Conservation (phyloP, 176 grass and related monocot genomes). For the Lolium multiflorum region DNA sequence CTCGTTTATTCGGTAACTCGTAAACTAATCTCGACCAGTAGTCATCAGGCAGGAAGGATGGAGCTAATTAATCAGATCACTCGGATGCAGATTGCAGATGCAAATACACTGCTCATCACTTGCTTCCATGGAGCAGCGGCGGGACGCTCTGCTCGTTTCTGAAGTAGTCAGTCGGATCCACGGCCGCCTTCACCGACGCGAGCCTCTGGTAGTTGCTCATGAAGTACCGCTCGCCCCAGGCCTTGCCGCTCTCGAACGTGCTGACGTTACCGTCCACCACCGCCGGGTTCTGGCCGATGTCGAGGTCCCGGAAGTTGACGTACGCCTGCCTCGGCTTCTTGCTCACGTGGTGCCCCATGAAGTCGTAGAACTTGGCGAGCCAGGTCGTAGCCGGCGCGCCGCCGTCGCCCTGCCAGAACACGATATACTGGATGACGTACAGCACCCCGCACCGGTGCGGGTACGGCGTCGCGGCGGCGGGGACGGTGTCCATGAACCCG, state of each 20-base stretch:
- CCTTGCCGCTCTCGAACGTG: slow-evolving; percentile 32
- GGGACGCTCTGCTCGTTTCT: slow-evolving; percentile 60
- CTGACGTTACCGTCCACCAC: background rate
- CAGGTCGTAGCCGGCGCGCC: slow-evolving; percentile 6
- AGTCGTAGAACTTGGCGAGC: slow-evolving; percentile 33
- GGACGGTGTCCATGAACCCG: slow-evolving; percentile 5
- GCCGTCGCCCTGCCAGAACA: slow-evolving; percentile 2
- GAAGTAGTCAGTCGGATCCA: slow-evolving; percentile 56
- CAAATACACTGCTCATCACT: too few relatives aligned
- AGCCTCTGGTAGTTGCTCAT: slow-evolving; percentile 48
- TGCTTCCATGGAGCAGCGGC: slow-evolving; percentile 7
- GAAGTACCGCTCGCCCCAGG: slow-evolving; percentile 52
- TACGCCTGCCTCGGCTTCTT: slow-evolving; percentile 48
- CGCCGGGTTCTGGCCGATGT: slow-evolving; percentile 51
- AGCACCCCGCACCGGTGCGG: slow-evolving; percentile 33
- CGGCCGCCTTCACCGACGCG: slow-evolving; percentile 37
- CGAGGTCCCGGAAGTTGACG: slow-evolving; percentile 31
- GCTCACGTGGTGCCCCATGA: slow-evolving; percentile 45
- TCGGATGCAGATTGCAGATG: too few relatives aligned
- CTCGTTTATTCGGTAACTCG: too few relatives aligned
- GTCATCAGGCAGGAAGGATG: too few relatives aligned
- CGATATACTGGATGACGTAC: slow-evolving; percentile 40
- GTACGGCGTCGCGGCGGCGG: slow-evolving; percentile 11
- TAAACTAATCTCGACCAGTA: too few relatives aligned
- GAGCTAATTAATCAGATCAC: too few relatives aligned